Base-by-base conservation (phyloP, 805 yeast genomes). In the Candida broadrunensis region DNA sequence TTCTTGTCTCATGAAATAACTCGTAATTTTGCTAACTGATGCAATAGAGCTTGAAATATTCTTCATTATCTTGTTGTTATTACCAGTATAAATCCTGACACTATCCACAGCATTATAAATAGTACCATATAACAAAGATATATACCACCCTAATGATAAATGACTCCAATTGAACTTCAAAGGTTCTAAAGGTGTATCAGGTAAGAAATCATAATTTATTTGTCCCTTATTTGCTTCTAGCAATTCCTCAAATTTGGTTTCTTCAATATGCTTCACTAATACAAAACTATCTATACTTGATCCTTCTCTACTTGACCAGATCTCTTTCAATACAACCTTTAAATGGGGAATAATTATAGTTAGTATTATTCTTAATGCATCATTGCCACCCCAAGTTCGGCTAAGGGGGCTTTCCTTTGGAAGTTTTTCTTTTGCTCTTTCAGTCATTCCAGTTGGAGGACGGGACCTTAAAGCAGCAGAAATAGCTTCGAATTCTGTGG, bases 81-180 rank as follows among this genome's bases (percentile, higher is more conserved):
- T 56, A 7, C 63, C 56, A 19, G 52, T 46, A 42, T 44, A 48
- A 7, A 37, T 35, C 29, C 48, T 48, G 12, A 61, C 56, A 19
- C 31, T 44, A 16, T 55, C 58, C 5, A 43, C 27, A 4, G 63
- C 45, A 38, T 55, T 48, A 49, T 71, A 84, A 0, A 84, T 72
- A 24, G 67, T 62, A 2, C 81, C 78, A 81, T 86, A 84, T 19
- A 86, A 51, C 8, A 84, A 64, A 4, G 85, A 73, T 30, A 75
- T 70, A 58, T 86, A 86, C 95, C 95, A 87, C 0, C 89, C 90
- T 18, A 85, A 62, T 0, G 87, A 80, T 18, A 71, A 54, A 39
- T 64, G 65, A 30, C 77, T 73, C 95, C 95, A 87, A 4, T 63
- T 56, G 49, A 86, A 83, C 43, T 56, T 67, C 46, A 83, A 63